These are phyloP conservation scores for Hexamita inflata DNA, from an alignment of 208 protist genomes.

Conservation along the genomic window DNA sequence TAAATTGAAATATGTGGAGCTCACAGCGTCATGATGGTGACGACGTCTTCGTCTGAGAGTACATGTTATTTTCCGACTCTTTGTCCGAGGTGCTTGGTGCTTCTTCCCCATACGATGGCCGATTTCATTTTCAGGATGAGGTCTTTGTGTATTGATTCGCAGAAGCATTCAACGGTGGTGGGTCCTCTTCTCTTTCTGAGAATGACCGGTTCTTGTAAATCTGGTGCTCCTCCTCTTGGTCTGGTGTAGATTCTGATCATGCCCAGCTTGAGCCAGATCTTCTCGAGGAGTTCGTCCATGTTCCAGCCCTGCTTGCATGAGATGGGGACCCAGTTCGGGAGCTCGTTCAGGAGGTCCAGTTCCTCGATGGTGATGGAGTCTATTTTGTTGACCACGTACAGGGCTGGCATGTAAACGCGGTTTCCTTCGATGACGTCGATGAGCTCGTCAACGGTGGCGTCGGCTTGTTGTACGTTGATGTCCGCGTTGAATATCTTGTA, in stretches of 20 bases:
- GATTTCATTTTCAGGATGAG: slow-evolving; percentile 88
- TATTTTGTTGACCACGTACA: slow-evolving; percentile 48
- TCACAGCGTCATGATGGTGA: slow-evolving; percentile 94
- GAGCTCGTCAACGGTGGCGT: slow-evolving; percentile 42
- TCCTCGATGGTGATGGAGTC: slow-evolving; percentile 41
- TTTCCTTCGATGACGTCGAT: slow-evolving; percentile 45
- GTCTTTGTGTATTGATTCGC: slow-evolving; percentile 81
- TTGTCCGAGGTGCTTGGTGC: slow-evolving; percentile 87
- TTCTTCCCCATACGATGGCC: slow-evolving; percentile 90
- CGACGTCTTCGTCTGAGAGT: slow-evolving; percentile 90
- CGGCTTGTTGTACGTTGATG: slow-evolving; percentile 25
- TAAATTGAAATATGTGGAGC: too few species aligned
- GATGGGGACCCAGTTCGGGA: slow-evolving; percentile 41
- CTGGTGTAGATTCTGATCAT: slow-evolving; percentile 89
- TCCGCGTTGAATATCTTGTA: slow-evolving; percentile 41
- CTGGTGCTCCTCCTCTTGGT: slow-evolving; percentile 78
- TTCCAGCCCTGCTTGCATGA: slow-evolving; percentile 43
- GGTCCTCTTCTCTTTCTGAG: slow-evolving; percentile 53
- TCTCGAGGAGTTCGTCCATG: slow-evolving; percentile 70
- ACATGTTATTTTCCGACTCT: slow-evolving; percentile 81
- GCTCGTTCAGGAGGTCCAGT: slow-evolving; percentile 32
- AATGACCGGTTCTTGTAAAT: slow-evolving; percentile 88
- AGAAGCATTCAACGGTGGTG: slow-evolving; percentile 79
- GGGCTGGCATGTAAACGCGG: slow-evolving; percentile 41
- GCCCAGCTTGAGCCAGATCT: slow-evolving; percentile 88